Base-by-base conservation (phyloP, 441 rosid species). In the Populus trichocarpa region DNA sequence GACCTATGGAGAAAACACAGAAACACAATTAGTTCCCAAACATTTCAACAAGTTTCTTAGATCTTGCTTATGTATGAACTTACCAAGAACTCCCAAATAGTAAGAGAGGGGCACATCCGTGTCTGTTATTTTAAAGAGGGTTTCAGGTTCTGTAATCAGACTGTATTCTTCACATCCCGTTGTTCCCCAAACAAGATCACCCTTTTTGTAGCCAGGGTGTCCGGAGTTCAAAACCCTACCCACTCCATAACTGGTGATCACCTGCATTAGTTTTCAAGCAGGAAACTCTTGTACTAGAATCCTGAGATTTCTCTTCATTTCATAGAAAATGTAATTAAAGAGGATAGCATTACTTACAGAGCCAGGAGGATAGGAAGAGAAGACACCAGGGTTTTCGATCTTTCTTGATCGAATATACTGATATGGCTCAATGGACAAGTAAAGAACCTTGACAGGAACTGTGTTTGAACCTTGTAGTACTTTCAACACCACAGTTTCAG, bases 151-250 rank as follows among this genome's bases (percentile, higher is more conserved):
- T 28, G 30, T 28, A 28, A 28, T 28, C 30, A 28, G 30, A 28
- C 30, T 28, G 30, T 28, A 28, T 28, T 28, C 30, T 28, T 28
- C 30, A 28, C 30, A 1, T 28, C 30, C 30, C 2, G 30, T 28
- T 28, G 28, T 26, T 26, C 28, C 28, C 28, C 28, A 26, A 26
- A 26, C 28, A 26, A 26, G 28, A 35, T 46, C 74, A 12, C 74
- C 74, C 26, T 42, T 46, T 30, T 46, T 71, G 14, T 25, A 46
- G 32, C 30, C 74, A 42, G 74, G 74, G 23, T 46, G 59, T 35
- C 64, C 25, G 1, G 74, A 71, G 50, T 71, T 63, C 63, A 46
- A 32, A 61, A 71, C 74, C 30, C 50, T 46, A 71, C 64, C 32
- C 61, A 71, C 65, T 50, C 64, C 74, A 63, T 16, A 63, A 8